Conservation (phyloP, 2,329 filamentous ascomycete species). For the Calonectria naviculata region DNA sequence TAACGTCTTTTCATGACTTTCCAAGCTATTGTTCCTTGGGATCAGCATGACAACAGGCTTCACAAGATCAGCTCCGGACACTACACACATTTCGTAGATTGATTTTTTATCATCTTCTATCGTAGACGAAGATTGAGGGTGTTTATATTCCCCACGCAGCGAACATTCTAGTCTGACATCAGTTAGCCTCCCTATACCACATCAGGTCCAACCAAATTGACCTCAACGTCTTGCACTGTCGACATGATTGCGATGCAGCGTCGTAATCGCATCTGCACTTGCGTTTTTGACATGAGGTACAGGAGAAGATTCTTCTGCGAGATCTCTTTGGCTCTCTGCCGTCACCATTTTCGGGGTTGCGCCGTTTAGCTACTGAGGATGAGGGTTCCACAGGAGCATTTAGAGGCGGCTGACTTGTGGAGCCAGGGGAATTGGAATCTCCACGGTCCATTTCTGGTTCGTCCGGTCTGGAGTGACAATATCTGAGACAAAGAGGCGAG, state of each 20-base stretch:
- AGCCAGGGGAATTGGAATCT: background rate
- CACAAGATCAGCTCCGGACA: background rate
- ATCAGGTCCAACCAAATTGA: background rate
- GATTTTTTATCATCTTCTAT: background rate
- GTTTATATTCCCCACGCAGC: background rate
- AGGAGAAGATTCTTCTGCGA: conserved; percentile 3
- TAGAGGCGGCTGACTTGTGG: background rate
- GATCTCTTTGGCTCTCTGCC: background rate
- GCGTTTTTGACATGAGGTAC: conserved; percentile 1
- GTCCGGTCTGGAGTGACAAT: background rate
- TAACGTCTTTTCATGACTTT: background rate
- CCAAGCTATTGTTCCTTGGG: background rate
- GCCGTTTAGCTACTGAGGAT: background rate
- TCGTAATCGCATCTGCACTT: conserved; percentile 14
- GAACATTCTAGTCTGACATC: background rate
- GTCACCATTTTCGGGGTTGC: background rate
- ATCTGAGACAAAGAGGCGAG: background rate
- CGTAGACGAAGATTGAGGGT: background rate
- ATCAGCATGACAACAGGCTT: background rate
- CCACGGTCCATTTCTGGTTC: background rate
- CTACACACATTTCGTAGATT: background rate
- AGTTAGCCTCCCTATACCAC: background rate
- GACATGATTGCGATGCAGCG: background rate
- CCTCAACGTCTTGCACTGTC: conserved; percentile 6
- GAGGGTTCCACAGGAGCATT: background rate